Evolutionary conservation across 805 yeast genomes (phyloP).

Genomic region (Candida ortonii): DNA sequence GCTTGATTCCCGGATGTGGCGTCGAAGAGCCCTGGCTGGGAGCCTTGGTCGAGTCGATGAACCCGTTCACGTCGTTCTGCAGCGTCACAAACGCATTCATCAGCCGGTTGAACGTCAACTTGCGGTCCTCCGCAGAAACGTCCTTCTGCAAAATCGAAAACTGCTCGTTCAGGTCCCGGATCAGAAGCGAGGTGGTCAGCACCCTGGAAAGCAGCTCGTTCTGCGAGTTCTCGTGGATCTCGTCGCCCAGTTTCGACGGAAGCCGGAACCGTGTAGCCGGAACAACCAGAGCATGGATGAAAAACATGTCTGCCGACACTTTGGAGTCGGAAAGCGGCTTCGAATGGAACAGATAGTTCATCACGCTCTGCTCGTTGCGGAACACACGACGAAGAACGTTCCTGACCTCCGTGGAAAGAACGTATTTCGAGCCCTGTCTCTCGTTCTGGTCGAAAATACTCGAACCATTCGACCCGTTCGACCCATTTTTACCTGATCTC

Average conservation of each 20-base stretch:
- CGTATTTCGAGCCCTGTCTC: slow-evolving; percentile 76
- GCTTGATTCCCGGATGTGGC: slow-evolving; percentile 94
- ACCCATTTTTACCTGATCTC: slow-evolving; percentile 28
- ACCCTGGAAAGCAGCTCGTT: slow-evolving; percentile 83
- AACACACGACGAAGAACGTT: slow-evolving; percentile 75
- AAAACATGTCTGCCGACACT: slow-evolving; percentile 76
- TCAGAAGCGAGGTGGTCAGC: slow-evolving; percentile 72
- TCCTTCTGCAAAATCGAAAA: slow-evolving; percentile 63
- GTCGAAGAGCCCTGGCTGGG: slow-evolving; percentile 65
- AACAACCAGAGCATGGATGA: slow-evolving; percentile 82
- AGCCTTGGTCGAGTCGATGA: slow-evolving; percentile 87
- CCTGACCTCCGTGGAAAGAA: slow-evolving; percentile 83
- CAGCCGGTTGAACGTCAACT: slow-evolving; percentile 76
- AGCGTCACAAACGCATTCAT: slow-evolving; percentile 95
- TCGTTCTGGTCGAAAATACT: slow-evolving; percentile 49
- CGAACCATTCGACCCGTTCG: slow-evolving; percentile 23
- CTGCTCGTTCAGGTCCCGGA: slow-evolving; percentile 87
- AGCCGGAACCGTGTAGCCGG: slow-evolving; percentile 96
- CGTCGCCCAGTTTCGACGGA: slow-evolving; percentile 97
- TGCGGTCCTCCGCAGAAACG: slow-evolving; percentile 66
- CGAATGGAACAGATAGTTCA: slow-evolving; percentile 76
- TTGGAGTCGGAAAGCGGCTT: slow-evolving; percentile 56
- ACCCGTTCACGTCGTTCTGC: slow-evolving; percentile 92
- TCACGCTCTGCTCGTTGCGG: slow-evolving; percentile 62
- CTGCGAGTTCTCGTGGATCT: slow-evolving; percentile 89